Evolutionary conservation across 495 filamentous ascomycete species (phyloP).

Genomic region (Xylaria scruposa): DNA sequence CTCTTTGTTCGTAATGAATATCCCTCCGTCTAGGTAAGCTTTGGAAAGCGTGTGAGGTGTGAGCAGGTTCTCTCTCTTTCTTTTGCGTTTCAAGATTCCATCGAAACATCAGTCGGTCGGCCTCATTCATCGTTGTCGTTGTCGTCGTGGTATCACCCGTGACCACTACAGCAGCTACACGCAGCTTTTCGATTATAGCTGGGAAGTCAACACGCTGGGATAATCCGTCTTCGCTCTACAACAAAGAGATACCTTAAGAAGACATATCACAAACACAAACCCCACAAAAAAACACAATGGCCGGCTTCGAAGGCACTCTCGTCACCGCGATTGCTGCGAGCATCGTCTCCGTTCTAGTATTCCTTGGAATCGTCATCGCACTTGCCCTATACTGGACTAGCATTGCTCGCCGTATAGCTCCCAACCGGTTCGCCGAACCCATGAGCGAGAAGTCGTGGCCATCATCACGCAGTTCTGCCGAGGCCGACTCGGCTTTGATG

Average conservation of each 20-base stretch:
- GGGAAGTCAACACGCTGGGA: background rate
- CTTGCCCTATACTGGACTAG: conserved; percentile 40
- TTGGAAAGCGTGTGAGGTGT: background rate
- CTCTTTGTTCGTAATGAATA: background rate
- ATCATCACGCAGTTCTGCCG: conserved; percentile 29
- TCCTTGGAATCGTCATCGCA: conserved; percentile 30
- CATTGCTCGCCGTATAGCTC: conserved; percentile 31
- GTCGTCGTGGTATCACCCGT: conserved; percentile 1
- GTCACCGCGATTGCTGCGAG: conserved; percentile 36
- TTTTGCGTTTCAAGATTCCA: conserved; percentile 1
- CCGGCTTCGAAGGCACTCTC: conserved; percentile 35
- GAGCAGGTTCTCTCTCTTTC: conserved; percentile 18
- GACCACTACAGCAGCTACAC: background rate
- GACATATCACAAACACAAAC: background rate
- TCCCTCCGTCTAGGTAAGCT: background rate
- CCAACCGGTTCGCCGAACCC: conserved; percentile 29
- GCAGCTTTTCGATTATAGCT: background rate
- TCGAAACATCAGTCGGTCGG: background rate
- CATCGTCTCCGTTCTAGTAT: conserved; percentile 27
- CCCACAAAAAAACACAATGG: conserved; percentile 25
- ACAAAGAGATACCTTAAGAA: background rate
- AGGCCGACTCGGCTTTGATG: conserved; percentile 20
- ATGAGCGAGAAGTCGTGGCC: conserved; percentile 39
- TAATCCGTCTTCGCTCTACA: background rate
- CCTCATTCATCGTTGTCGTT: background rate